These are phyloP conservation scores for Lactarius hengduanensis DNA, from an alignment of 768 basidiomycete species.

Conservation along the genomic window DNA sequence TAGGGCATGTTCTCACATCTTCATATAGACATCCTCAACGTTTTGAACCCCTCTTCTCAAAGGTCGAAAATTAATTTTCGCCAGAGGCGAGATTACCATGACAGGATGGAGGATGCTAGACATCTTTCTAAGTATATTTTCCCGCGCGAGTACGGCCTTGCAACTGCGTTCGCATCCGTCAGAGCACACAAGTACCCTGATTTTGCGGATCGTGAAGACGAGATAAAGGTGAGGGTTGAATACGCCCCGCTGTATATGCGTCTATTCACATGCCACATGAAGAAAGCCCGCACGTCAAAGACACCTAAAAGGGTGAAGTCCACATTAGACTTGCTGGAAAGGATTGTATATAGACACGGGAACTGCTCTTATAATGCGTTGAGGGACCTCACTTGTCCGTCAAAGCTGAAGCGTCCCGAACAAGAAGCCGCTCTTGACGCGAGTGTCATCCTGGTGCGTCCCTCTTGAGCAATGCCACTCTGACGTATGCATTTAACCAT, in stretches of 20 bases:
- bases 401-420: constrained; percentile 54
- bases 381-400: constrained; percentile 65
- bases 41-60: constrained; percentile 46
- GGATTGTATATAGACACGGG: constrained; percentile 62
- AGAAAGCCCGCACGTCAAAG: constrained; percentile 46
- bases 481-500: background rate
- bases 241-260: background rate
- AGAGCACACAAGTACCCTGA: constrained; percentile 43
- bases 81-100: constrained; percentile 42
- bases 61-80: constrained; percentile 34
- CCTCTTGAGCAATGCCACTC: background rate
- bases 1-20: background rate
- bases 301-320: constrained; percentile 73
- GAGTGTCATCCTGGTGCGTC: constrained; percentile 58
- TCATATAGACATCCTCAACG: constrained; percentile 61
- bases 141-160: constrained; percentile 70
- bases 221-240: constrained; percentile 56
- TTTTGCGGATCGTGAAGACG: constrained; percentile 60
- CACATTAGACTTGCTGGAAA: constrained; percentile 52
- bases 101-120: constrained; percentile 51
- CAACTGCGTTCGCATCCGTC: constrained; percentile 50
- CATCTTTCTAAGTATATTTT: constrained; percentile 84
- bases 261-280: constrained; percentile 32
- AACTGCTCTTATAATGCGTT: constrained; percentile 71
- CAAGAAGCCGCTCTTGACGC: constrained; percentile 51